Evolutionary conservation across 1,139 yeast species (phyloP), one percentile per base, ranked within the genome.

Genomic region (Yamadazyma sp.): DNA sequence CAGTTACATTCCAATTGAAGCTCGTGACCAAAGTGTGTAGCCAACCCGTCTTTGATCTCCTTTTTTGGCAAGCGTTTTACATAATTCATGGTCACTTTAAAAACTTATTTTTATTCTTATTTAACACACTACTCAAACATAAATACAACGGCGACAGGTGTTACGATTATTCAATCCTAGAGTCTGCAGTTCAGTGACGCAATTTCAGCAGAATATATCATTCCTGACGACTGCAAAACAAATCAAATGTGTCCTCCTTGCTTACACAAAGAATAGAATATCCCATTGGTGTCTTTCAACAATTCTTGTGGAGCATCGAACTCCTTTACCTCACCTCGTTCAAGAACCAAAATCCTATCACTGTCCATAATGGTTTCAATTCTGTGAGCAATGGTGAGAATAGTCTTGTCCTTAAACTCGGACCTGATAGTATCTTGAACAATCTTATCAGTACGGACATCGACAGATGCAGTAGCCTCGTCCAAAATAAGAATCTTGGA

Each of bases 1-100:
- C 70, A 64, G 36, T 56, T 56, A 66, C 97, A 89, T 48, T 80
- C 79, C 56, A 90, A 78, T 53, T 68, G 82, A 4, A 86, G 95
- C 2, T 74, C 62, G 26, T 73, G 70, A 10, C 82, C 86, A 52
- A 81, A 82, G 39, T 78, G 76, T 27, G 70, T 64, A 26, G 64
- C 61, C 44, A 92, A 67, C 0, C 94, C 95, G 25, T 67, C 64
- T 38, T 76, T 72, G 41, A 92, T 80, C 54, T 86, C 81, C 11
- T 70, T 62, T 40, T 75, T 76, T 13, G 88, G n/a, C n/a, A n/a
- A n/a, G n/a, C n/a, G n/a, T n/a, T n/a, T n/a, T n/a, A n/a, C n/a
- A n/a, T n/a, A n/a, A n/a, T n/a, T n/a, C n/a, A n/a, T n/a, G n/a
- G n/a, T n/a, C n/a, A n/a, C n/a, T n/a, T n/a, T n/a, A n/a, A n/a